These are phyloP conservation scores for Isabelozyma heimii DNA, from an alignment of 805 yeast species.

Conservation along the genomic window DNA sequence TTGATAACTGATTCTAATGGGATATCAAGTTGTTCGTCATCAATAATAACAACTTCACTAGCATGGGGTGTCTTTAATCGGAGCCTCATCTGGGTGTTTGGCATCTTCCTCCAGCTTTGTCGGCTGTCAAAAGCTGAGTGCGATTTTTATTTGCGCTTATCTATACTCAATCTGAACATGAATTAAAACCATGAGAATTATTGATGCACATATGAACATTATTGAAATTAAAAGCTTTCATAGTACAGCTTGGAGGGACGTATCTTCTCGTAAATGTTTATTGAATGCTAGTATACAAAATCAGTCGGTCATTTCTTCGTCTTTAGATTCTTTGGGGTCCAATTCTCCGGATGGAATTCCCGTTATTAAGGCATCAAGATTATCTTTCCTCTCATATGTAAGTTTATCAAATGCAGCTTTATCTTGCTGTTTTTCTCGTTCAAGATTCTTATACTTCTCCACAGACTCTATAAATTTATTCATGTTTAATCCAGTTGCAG, in stretches of 20 bases:
- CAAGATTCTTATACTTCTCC: slow-evolving; percentile 52
- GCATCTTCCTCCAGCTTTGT: neutral
- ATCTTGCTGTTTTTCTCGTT: slow-evolving; percentile 33
- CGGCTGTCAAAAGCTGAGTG: no score
- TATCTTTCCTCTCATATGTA: slow-evolving; percentile 34
- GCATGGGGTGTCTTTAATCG: neutral
- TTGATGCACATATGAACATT: no score
- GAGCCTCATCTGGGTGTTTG: neutral
- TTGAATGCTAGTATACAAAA: neutral
- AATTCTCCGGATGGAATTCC: slow-evolving; percentile 21
- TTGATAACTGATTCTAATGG: neutral
- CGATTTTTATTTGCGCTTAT: no score
- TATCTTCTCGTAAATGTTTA: neutral
- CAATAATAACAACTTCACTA: neutral
- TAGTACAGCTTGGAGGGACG: no score
- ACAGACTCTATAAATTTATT: slow-evolving; percentile 63
- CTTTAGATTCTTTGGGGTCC: slow-evolving; percentile 4
- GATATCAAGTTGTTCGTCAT: neutral
- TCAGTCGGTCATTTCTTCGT: slow-evolving; percentile 15
- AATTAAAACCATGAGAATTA: no score
- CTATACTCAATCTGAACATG: no score
- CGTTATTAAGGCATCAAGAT: slow-evolving; percentile 34
- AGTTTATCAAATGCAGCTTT: slow-evolving; percentile 43
- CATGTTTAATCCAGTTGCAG: slow-evolving; percentile 81
- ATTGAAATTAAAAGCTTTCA: no score